Evolutionary conservation across 2,329 filamentous ascomycete genomes (phyloP).

Genomic region (Exophiala sideris): DNA sequence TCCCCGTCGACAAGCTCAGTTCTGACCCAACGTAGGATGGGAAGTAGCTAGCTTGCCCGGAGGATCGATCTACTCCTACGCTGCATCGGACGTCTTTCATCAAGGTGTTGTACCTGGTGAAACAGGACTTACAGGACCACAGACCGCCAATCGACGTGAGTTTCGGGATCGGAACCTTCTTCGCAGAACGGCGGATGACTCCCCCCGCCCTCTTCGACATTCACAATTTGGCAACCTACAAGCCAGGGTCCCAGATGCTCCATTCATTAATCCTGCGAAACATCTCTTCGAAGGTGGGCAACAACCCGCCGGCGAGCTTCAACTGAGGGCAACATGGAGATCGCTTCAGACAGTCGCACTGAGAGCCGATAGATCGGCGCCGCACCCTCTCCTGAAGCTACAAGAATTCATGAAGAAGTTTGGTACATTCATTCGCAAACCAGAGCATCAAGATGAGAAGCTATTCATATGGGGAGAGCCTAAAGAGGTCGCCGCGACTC

Average conservation of each 20-base stretch:
- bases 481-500: constrained; percentile 16
- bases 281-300: not conserved
- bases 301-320: constrained; percentile 5
- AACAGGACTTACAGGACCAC: constrained; percentile 1
- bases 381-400: constrained; percentile 10
- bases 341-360: constrained; percentile 2
- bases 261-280: no score
- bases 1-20: not conserved
- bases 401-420: constrained; percentile 13
- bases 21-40: constrained; percentile 18
- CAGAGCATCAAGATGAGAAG: constrained; percentile 5
- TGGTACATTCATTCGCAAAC: constrained; percentile 21
- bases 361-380: constrained; percentile 2
- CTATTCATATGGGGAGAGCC: constrained; percentile 25
- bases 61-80: constrained; percentile 19
- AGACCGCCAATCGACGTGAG: not conserved
- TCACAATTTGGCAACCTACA: not conserved
- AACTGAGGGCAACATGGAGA: constrained; percentile 11
- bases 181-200: not conserved
- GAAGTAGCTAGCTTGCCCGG: constrained; percentile 21
- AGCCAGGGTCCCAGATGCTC: no score
- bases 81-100: constrained; percentile 11
- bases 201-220: not conserved
- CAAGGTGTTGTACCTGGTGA: constrained; percentile 5
- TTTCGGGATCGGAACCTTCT: not conserved